A percentile compares a stretch with the other conserved stretches of the same genome.
Evolutionary conservation across 768 basidiomycete species (phyloP).

Genomic region (Antrodiella citrinella): DNA sequence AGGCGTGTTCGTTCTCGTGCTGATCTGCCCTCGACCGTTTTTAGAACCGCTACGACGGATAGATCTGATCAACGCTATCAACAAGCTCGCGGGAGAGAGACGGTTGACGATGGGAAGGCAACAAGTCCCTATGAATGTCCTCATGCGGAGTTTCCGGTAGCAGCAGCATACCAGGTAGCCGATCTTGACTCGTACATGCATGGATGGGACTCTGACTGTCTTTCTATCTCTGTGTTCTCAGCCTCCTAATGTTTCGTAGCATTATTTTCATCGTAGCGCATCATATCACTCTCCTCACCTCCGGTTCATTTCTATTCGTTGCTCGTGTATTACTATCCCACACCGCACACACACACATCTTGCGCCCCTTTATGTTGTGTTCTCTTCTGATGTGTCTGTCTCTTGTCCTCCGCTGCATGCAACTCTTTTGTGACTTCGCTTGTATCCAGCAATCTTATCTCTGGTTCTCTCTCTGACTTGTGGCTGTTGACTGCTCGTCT

Average conservation of each 20-base stretch:
- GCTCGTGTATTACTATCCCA: not conserved
- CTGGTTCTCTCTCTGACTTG: no score
- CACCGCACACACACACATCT: not conserved
- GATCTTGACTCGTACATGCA: not conserved
- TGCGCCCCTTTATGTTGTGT: not conserved
- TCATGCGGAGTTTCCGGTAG: slow-evolving; percentile 15
- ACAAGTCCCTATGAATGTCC: slow-evolving; percentile 13
- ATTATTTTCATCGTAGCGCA: not conserved
- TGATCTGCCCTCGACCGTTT: not conserved
- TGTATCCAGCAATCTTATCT: no score
- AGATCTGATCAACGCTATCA: slow-evolving; percentile 75
- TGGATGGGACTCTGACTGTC: not conserved
- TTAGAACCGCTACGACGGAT: slow-evolving; percentile 72
- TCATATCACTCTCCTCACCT: not conserved
- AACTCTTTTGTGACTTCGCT: no score
- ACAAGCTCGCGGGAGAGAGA: slow-evolving; percentile 68
- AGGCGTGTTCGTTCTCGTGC: not conserved
- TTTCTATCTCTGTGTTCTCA: no score
- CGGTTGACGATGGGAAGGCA: slow-evolving; percentile 14
- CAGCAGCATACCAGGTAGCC: not conserved
- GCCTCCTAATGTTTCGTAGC: not conserved
- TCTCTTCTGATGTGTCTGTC: no score
- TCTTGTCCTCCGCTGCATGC: not conserved
- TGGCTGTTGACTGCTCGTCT: no score
- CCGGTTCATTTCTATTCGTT: not conserved